A percentile compares a stretch with the other conserved stretches of the same genome.
These are phyloP conservation scores for Daphne laureola DNA, from an alignment of 441 rosid genomes.

Conservation along the genomic window DNA sequence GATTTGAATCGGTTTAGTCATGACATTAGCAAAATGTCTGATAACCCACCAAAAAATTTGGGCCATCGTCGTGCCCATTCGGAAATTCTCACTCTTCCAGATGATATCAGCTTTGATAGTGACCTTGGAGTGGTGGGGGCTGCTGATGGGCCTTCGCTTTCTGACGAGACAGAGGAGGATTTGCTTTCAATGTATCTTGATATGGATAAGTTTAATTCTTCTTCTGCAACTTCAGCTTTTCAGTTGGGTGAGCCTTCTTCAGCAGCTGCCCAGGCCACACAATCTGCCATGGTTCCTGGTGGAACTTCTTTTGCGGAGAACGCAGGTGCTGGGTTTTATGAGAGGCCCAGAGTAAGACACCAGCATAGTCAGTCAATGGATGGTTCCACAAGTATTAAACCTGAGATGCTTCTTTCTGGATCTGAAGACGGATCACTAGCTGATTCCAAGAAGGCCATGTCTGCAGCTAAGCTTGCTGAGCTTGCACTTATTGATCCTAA, in stretches of 20 bases:
- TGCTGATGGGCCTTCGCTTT: constrained; percentile 74
- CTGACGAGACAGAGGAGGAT: constrained; percentile 93
- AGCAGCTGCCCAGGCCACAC: constrained; percentile 17
- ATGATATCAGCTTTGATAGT: constrained; percentile 88
- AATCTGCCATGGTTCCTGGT: constrained; percentile 10
- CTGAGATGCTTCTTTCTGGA: constrained; percentile 83
- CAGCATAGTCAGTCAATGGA: constrained; percentile 98
- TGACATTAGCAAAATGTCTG: constrained; percentile 86
- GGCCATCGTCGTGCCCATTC: constrained; percentile 98
- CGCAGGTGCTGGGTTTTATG: constrained; percentile 36
- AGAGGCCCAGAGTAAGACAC: constrained; percentile 80
- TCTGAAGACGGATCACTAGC: constrained; percentile 51
- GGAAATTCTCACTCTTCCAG: constrained; percentile 91
- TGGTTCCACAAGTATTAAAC: constrained; percentile 66
- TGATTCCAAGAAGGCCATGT: constrained; percentile 83
- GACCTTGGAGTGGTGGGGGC: constrained; percentile 88
- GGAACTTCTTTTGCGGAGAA: constrained; percentile 10
- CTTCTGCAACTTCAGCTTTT: constrained; percentile 59
- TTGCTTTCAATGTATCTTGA: constrained; percentile 81
- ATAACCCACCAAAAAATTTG: constrained; percentile 73
- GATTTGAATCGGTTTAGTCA: constrained; percentile 62
- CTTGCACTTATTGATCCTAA: constrained; percentile 95
- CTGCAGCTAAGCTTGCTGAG: constrained; percentile 97
- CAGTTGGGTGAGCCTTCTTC: constrained; percentile 58
- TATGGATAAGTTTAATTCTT: constrained; percentile 85